Evolutionary conservation across 331 rosid species (phyloP), one percentile per base, ranked within the genome.

Genomic region (Acacia pycnantha): DNA sequence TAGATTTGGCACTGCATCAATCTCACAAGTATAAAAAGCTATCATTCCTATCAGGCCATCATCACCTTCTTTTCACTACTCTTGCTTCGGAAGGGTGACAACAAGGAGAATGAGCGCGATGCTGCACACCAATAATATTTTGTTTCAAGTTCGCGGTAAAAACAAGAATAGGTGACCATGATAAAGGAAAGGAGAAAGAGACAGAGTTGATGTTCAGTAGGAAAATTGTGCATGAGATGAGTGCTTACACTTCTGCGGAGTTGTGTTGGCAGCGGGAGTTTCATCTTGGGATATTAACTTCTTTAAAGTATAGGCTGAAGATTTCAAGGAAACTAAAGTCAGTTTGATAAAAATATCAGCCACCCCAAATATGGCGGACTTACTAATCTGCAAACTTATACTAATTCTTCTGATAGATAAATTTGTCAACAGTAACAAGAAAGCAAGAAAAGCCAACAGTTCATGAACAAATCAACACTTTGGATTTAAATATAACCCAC

Each of bases 1-100:
- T 11, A 46, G 21, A 74, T 81, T 77, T 71, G 81, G 80, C 73
- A 56, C 82, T 66, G 62, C 62, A 54, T 54, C 62, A 54, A 54
- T 54, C 62, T 54, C 62, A 53, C 58, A 53, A 53, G 26, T 19
- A 53, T 53, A 53, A 53, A 53, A 53, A 5, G 26, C 59, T 7
- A 22, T 21, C 59, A 53, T 16, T 51, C 61, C 76, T 59, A 53
- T 91, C 86, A 90, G 33, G 87, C 86, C 86, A 82, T 80, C 78
- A 82, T 62, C 79, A 77, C 69, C 87, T 92, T 93, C 88, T 92
- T 96, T 69, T 96, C 99, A 76, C 91, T 89, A 5, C 46, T 90
- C 91, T 96, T 93, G 88, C 92, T 89, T 71, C 98, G 88, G 85
- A 96, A 96, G 22, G 99, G 98, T 6, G 98, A 92, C 75, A 96